Percentiles rank a stretch among this genome's conserved stretches.
Evolutionary conservation across 75 land plant genomes (phyloP).

Genomic region (Cupressus sempervirens): DNA sequence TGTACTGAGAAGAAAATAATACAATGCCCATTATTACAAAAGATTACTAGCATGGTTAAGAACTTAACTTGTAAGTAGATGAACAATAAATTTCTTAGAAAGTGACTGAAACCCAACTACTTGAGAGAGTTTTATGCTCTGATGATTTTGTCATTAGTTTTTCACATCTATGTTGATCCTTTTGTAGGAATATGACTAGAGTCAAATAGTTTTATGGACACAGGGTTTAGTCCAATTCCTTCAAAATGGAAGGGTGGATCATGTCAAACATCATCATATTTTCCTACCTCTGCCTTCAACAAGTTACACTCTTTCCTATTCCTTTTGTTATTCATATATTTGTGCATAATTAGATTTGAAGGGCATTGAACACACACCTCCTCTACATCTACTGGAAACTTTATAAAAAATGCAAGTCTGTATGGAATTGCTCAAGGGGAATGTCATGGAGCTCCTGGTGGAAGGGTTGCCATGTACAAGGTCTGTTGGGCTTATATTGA

Average conservation of each 20-base stretch:
- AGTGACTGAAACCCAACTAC: too few relatives aligned
- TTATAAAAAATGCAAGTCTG: conserved; percentile 44
- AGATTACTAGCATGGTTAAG: too few relatives aligned
- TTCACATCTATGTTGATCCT: neutral
- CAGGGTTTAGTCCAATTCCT: conserved; percentile 17
- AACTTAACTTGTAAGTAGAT: too few relatives aligned
- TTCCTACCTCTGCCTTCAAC: neutral
- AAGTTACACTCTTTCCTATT: neutral
- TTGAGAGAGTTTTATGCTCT: too few relatives aligned
- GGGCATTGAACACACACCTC: conserved; percentile 44
- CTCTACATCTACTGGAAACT: conserved; percentile 16
- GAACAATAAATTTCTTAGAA: too few relatives aligned
- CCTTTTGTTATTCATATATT: too few relatives aligned
- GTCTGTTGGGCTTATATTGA: conserved; percentile 69
- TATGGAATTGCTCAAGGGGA: conserved; percentile 61
- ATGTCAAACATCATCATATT: neutral
- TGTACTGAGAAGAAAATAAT: too few relatives aligned
- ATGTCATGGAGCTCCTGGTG: conserved; percentile 64
- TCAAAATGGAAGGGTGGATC: conserved; percentile 22
- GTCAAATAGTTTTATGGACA: conserved; percentile 27
- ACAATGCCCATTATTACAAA: too few relatives aligned
- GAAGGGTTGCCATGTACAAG: conserved; percentile 80
- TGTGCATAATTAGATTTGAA: too few relatives aligned
- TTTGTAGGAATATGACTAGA: conserved; percentile 37
- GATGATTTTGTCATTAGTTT: neutral